Percentiles rank a stretch among this genome's conserved stretches.
Evolutionary conservation across 108 stramenopile genomes (phyloP).

Genomic region (Pseudonitzschia pungens): DNA sequence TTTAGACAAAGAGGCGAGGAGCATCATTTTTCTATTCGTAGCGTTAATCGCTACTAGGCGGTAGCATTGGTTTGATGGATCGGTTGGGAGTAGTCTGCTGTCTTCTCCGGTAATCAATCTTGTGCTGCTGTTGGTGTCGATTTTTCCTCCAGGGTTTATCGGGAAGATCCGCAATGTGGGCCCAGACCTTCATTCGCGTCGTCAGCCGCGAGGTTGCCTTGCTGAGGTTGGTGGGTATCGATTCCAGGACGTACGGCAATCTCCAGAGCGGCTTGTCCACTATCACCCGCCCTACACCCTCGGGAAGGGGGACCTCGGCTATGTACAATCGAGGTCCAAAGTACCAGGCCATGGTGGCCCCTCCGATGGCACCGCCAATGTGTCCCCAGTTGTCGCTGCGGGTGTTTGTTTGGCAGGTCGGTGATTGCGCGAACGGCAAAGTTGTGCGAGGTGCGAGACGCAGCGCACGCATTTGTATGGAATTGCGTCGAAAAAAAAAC

Average conservation of each 20-base stretch:
- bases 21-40: no score
- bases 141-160: conserved; percentile 45
- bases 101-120: conserved; percentile 12
- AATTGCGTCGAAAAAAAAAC: background rate
- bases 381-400: conserved; percentile 82
- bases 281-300: conserved; percentile 34
- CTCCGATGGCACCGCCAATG: conserved; percentile 67
- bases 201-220: conserved; percentile 24
- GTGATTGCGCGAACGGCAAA: conserved; percentile 20
- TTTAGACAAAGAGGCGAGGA: no score
- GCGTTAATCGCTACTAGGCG: background rate
- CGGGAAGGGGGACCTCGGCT: conserved; percentile 39
- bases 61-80: conserved; percentile 28
- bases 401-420: no score
- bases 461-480: background rate
- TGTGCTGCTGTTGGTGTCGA: background rate
- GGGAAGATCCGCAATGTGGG: conserved; percentile 28
- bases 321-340: conserved; percentile 75
- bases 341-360: conserved; percentile 70
- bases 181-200: conserved; percentile 35
- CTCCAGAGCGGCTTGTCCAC: conserved; percentile 57
- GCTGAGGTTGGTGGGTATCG: conserved; percentile 38
- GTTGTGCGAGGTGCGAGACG: conserved; percentile 22
- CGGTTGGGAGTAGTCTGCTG: conserved; percentile 19
- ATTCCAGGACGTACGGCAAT: conserved; percentile 46